phyloP scores from a whole-genome alignment of 208 protist genomes.

The Naegleria gruberi region DNA sequence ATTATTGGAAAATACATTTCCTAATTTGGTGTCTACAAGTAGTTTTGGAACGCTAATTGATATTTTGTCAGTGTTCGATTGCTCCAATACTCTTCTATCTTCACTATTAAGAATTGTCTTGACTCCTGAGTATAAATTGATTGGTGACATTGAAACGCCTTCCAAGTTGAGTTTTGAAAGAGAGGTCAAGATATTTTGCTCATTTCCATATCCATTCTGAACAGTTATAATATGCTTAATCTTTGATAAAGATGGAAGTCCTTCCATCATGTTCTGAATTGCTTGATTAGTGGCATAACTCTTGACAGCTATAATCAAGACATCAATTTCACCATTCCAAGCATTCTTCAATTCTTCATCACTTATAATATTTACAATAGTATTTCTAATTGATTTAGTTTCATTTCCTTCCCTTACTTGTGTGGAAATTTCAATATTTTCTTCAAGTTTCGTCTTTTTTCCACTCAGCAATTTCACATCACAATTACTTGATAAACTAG shows the following conservation, averaged over 20 bases:
- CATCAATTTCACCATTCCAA: slow-evolving; percentile 32
- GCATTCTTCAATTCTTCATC: slow-evolving; percentile 31
- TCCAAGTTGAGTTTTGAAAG: not conserved
- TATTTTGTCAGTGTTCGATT: not conserved
- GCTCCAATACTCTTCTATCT: not conserved
- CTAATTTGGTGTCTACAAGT: slow-evolving; percentile 6
- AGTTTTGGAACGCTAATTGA: not conserved
- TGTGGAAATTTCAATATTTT: too few species aligned
- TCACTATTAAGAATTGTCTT: not conserved
- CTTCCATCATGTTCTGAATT: not conserved
- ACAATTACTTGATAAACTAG: not conserved
- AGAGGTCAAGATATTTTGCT: slow-evolving; percentile 27
- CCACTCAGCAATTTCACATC: too few species aligned
- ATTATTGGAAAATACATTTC: slow-evolving; percentile 16
- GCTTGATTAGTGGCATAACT: slow-evolving; percentile 33
- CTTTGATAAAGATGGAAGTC: slow-evolving; percentile 26
- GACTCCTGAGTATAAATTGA: not conserved
- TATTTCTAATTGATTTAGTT: too few species aligned
- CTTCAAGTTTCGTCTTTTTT: too few species aligned
- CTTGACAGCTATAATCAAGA: slow-evolving; percentile 43
- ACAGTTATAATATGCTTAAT: slow-evolving; percentile 37
- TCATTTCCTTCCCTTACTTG: too few species aligned
- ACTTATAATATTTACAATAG: too few species aligned
- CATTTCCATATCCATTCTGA: slow-evolving; percentile 53
- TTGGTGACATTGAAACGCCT: not conserved